Evolutionary conservation across 2,329 filamentous ascomycete genomes (phyloP).

Genomic region (Teratosphaeria destructans): DNA sequence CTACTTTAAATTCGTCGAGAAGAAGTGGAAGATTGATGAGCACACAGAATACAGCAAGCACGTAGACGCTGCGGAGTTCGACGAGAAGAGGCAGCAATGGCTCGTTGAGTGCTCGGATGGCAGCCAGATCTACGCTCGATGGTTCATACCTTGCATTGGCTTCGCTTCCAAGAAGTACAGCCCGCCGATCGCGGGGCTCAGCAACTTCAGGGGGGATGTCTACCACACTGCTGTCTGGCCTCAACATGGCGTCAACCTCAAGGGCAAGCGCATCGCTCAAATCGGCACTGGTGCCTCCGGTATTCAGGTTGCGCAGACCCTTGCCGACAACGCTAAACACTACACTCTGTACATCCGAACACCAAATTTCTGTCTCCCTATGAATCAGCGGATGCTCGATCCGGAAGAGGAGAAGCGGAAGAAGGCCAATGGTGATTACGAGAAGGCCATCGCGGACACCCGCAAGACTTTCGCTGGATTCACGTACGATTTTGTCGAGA

Average conservation of each 20-base stretch:
- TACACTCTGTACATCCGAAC: slow-evolving; percentile 41
- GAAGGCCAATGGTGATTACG: slow-evolving; percentile 29
- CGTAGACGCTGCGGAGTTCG: slow-evolving; percentile 43
- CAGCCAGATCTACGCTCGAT: slow-evolving; percentile 39
- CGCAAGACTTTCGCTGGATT: slow-evolving; percentile 44
- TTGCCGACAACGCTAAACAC: slow-evolving; percentile 34
- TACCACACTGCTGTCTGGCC: slow-evolving; percentile 46
- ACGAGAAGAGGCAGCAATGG: slow-evolving; percentile 42
- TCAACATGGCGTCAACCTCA: slow-evolving; percentile 41
- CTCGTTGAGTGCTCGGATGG: slow-evolving; percentile 42
- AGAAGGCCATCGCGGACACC: slow-evolving; percentile 16
- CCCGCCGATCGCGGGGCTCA: slow-evolving; percentile 49
- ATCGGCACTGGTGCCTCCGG: slow-evolving; percentile 56
- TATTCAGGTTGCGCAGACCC: slow-evolving; percentile 40
- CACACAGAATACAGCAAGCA: slow-evolving; percentile 47
- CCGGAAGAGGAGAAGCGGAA: slow-evolving; percentile 43
- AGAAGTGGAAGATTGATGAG: slow-evolving; percentile 44
- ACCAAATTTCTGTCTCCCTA: slow-evolving; percentile 53
- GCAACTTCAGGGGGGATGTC: slow-evolving; percentile 49
- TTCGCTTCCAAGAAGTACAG: slow-evolving; percentile 51
- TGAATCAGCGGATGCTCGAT: slow-evolving; percentile 37
- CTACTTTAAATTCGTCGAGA: slow-evolving; percentile 53
- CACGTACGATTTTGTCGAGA: slow-evolving; percentile 44
- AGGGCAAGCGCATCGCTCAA: slow-evolving; percentile 49
- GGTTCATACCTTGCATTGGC: slow-evolving; percentile 45